phyloP scores from a whole-genome alignment of 1,139 yeast species.

The Yamadazyma dushanensis region DNA sequence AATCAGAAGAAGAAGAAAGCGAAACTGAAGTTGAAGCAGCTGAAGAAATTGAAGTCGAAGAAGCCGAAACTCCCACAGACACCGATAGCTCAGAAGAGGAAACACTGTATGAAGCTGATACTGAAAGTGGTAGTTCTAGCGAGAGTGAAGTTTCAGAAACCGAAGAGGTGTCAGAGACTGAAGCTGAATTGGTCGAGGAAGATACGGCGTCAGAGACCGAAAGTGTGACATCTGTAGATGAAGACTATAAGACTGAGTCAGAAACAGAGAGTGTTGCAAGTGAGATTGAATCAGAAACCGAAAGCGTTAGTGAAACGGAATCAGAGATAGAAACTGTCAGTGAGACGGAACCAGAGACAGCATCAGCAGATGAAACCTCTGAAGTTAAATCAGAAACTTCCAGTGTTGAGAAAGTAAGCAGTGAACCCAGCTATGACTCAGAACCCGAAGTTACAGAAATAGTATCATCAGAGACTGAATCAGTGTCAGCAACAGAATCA shows the following conservation, averaged over 20 bases:
- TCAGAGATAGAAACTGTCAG: constrained; percentile 4
- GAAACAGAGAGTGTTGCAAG: constrained; percentile 1
- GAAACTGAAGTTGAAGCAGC: constrained; percentile 1
- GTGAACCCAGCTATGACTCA: neutral
- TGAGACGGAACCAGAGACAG: neutral
- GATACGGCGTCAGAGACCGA: constrained; percentile 1
- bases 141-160: constrained; percentile 5
- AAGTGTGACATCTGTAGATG: constrained; percentile 6
- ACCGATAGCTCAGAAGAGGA: constrained; percentile 3
- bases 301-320: constrained; percentile 6
- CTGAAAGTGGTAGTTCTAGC: constrained; percentile 3
- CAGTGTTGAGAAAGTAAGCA: too few species aligned
- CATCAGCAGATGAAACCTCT: too few species aligned
- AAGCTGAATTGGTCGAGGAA: constrained; percentile 2
- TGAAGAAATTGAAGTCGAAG: constrained; percentile 2
- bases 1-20: neutral
- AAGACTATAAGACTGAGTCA: constrained; percentile 3
- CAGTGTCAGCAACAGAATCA: too few species aligned
- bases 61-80: constrained; percentile 5
- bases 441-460: neutral
- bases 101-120: neutral
- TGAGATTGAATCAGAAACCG: constrained; percentile 6
- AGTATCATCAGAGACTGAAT: neutral
- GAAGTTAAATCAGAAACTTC: too few species aligned
- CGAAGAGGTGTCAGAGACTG: constrained; percentile 7